Percentiles rank a stretch among this genome's conserved stretches.
Evolutionary conservation across 106 monocot genomes (phyloP).

Genomic region (Allium cepa): DNA sequence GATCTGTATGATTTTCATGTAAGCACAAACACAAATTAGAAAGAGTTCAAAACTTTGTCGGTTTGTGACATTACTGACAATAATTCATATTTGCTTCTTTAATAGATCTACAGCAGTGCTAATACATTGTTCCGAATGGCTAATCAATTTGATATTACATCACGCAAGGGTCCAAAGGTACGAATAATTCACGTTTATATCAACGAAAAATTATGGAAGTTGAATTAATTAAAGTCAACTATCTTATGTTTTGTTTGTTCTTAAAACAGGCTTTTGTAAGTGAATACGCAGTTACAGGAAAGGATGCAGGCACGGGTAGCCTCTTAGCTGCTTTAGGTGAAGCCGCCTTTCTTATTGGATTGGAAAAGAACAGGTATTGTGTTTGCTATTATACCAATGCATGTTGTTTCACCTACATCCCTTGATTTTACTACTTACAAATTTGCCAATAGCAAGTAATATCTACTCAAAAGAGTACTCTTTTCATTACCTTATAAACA

Average conservation of each 20-base stretch:
- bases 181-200: neutral
- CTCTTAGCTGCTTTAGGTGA: slow-evolving; percentile 83
- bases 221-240: no score
- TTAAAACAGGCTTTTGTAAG: slow-evolving; percentile 90
- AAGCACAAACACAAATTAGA: slow-evolving; percentile 14
- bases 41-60: neutral
- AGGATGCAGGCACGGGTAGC: slow-evolving; percentile 88
- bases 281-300: slow-evolving; percentile 94
- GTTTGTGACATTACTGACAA: neutral
- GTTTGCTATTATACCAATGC: neutral
- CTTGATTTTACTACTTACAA: no score
- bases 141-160: slow-evolving; percentile 61
- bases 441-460: no score
- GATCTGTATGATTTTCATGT: slow-evolving; percentile 97
- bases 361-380: slow-evolving; percentile 83
- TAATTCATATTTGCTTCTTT: neutral
- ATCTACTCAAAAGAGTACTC: no score
- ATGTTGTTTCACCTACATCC: no score
- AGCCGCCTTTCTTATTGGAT: slow-evolving; percentile 92
- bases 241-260: neutral
- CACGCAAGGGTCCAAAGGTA: slow-evolving; percentile 81
- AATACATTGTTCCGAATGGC: slow-evolving; percentile 60
- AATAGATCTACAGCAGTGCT: slow-evolving; percentile 71
- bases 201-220: no score
- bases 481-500: no score